Evolutionary conservation across 495 filamentous ascomycete species (phyloP), one percentile per base, ranked within the genome.

Genomic region (Aspergillus incahuasiensis): DNA sequence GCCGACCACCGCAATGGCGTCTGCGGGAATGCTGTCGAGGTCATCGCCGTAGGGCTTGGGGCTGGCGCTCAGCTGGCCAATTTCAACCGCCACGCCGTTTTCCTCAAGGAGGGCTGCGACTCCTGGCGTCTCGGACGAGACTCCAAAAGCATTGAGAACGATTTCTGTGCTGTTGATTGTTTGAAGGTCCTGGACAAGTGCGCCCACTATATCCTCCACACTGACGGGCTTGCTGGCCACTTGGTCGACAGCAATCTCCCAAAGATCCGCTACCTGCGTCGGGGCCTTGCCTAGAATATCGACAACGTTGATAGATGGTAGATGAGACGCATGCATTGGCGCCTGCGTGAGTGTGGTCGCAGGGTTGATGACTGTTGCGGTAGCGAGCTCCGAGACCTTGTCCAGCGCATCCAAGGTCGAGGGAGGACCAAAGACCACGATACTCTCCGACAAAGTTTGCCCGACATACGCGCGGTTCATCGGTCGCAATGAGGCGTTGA

Each of bases 1-100:
- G 13, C 53, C 43, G 16, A 55, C 44, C 0, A 48, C 30, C 1
- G 53, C 53, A 28, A 55, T 48, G 3, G 48, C 19, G 32, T 50
- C 24, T 2, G 46, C 32, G 3, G 32, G 32, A 11, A 35, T 35
- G 32, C 9, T 35, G 32, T 35, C 9, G 32, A 43, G 3, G 40
- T 22, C 20, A 16, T 43, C 16, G 11, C 40, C 40, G 13, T 19
- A 43, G n/a, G 40, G 40, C 40, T 19, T 43, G 6, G 40, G 40
- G 6, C 6, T 19, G 6, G 40, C 6, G 2, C 16, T 12, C 3
- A 22, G 40, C 11, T 43, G 16, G n/a, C 40, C n/a, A 19, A 43
- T 3, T 16, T 43, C 16, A 3, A 43, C 40, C 2, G 40, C 40
- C n/a, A 43, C 8, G 32, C 32, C 32, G 12, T 35, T 35, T 11